Base-by-base conservation (phyloP, 129 eudicot genomes). In the Daucus carota region DNA sequence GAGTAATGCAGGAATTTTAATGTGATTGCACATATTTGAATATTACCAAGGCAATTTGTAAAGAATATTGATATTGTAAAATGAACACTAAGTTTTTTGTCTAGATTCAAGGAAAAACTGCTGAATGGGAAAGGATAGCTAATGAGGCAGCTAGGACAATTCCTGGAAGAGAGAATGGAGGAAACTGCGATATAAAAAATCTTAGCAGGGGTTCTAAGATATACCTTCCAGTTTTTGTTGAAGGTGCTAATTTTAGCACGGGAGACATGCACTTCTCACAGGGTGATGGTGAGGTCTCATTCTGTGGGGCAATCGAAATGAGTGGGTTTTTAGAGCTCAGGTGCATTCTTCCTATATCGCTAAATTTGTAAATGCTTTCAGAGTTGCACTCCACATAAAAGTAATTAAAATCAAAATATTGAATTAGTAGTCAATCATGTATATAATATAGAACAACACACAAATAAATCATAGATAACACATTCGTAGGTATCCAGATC, bases 211-310 rank as follows among this genome's bases (percentile, higher is more conserved):
- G 99, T 75, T 88, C 99, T 17, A 95, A 91, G 65, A 80, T 95
- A 47, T 91, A 95, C 96, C 97, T 95, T 70, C 99, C 99, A 3
- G 99, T 91, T 32, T 95, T 95, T 77, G 92, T 95, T 15, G 99
- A 95, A 76, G 99, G 99, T 29, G 99, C 99, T 54, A 95, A 95
- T 74, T 88, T 95, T 67, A 95, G 99, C 79, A 91, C 99, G 12
- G 99, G 99, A 13, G 99, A 95, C 80, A 95, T 95, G 99, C 99
- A 95, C 76, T 95, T 95, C 70, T 95, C 99, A 60, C 99, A 95
- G 77, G 99, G 99, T 10, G 99, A 91, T 77, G 99, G 99, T 63
- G 99, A 95, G 85, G 91, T 95, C 38, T 84, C 99, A 0, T 95
- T 95, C 81, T 95, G 99, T 75, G 99, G 99, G 38, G 99, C 99